These are phyloP conservation scores for Dendrobium nobile DNA, from an alignment of 106 monocot genomes.

Conservation along the genomic window DNA sequence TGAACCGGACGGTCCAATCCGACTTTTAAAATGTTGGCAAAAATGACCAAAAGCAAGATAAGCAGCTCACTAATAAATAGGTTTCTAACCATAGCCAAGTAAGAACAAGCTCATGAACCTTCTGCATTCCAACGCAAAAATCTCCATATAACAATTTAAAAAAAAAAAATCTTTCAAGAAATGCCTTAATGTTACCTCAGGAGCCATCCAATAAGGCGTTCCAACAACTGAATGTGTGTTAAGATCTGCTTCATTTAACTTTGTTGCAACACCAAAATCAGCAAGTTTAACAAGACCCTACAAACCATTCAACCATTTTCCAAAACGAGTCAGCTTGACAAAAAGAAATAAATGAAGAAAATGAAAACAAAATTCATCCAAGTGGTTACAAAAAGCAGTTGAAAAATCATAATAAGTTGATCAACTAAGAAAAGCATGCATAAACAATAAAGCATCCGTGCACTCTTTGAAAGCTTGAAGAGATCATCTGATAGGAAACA, in stretches of 20 bases:
- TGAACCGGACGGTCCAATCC: too few relatives aligned
- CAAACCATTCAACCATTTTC: slow-evolving; percentile 2
- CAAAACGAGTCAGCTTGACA: background rate
- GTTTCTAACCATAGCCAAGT: background rate
- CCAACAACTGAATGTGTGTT: slow-evolving; percentile 99
- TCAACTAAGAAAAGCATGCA: background rate
- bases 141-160: background rate
- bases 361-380: slow-evolving; percentile 1
- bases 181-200: slow-evolving; percentile 53
- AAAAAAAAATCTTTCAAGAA: background rate
- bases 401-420: background rate
- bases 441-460: background rate
- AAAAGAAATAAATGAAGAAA: background rate
- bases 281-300: slow-evolving; percentile 98
- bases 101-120: background rate
- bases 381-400: background rate
- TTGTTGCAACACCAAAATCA: slow-evolving; percentile 99
- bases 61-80: background rate
- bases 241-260: slow-evolving; percentile 94
- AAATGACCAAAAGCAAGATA: too few relatives aligned
- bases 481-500: background rate
- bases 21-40: too few relatives aligned
- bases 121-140: background rate
- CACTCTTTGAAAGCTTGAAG: background rate
- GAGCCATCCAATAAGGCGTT: slow-evolving; percentile 99